Conservation (phyloP, 2,329 filamentous ascomycete genomes). For the Coleophoma crateriformis region DNA sequence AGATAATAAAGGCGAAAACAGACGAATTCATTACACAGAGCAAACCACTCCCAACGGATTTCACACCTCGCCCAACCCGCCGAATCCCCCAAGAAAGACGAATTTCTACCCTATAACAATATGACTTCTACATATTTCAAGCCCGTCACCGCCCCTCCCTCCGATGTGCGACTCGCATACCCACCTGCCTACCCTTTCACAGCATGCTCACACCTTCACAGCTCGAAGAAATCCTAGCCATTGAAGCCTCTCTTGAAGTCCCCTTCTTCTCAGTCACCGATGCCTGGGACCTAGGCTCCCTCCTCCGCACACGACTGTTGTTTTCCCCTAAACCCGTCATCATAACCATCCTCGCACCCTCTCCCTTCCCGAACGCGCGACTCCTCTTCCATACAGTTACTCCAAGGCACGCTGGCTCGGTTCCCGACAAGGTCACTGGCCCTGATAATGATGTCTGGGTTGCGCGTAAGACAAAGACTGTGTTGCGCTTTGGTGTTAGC, state of each 20-base stretch:
- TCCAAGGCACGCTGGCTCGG: conserved; percentile 48
- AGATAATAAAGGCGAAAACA: too few relatives aligned
- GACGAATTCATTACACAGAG: too few relatives aligned
- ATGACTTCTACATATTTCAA: too few relatives aligned
- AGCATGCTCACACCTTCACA: conserved; percentile 15
- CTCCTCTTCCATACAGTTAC: conserved; percentile 67
- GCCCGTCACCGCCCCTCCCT: too few relatives aligned
- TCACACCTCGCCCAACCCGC: too few relatives aligned
- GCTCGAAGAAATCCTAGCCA: conserved; percentile 22
- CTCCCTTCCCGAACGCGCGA: conserved; percentile 49
- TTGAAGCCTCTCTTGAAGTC: conserved; percentile 46
- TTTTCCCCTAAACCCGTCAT: conserved; percentile 49
- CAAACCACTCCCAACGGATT: too few relatives aligned
- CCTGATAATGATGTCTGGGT: conserved; percentile 67
- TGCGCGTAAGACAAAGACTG: conserved; percentile 63
- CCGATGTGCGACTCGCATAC: too few relatives aligned
- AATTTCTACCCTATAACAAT: too few relatives aligned
- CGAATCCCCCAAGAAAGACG: too few relatives aligned
- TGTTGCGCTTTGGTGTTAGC: conserved; percentile 63
- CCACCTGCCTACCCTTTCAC: too few relatives aligned
- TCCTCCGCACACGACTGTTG: conserved; percentile 56
- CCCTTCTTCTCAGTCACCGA: conserved; percentile 33
- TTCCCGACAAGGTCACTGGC: conserved; percentile 36
- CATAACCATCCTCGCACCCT: conserved; percentile 50
- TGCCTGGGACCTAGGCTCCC: conserved; percentile 59